Base-by-base conservation (phyloP, 2,329 filamentous ascomycete genomes). In the Plectosphaerella plurivora region DNA sequence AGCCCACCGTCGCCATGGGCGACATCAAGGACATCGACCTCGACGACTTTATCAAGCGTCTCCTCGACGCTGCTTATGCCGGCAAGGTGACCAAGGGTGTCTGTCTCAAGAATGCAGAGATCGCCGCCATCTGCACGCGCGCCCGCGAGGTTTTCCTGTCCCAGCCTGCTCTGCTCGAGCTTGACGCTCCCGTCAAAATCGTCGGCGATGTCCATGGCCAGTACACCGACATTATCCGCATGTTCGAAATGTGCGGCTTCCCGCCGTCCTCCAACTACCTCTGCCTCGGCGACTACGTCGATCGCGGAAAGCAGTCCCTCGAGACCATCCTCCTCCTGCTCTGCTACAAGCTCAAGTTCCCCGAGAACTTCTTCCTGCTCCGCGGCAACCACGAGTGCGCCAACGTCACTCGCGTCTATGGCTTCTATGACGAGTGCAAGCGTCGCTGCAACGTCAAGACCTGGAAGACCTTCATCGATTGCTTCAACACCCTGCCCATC, bases 211-310 rank as follows among this genome's bases (percentile, higher is more conserved):
- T 97, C 14, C 93, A 97, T 67, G 93, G 93, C 49, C 93, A 97
- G 70, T 97, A 96, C 69, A 96, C 91, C 11, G 93, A 97, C 69
- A 75, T 97, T 49, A 95, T 97, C 63, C 86, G 93, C 57, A 90
- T 97, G 82, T 97, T 97, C 65, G 93, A 97, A 70, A 97, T 97
- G 92, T 97, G 93, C 66, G 93, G 93, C 5, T 97, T 97, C 65
- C 93, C 93, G 8, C 93, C 93, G 2, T 87, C 83, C 56, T 84
- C 91, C 39, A 97, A 97, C 74, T 97, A 91, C 66, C 80, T 97
- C 49, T 97, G 97, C 72, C 77, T 97, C 4, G 93, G 93, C 49
- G 93, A 97, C 69, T 97, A 97, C 67, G 93, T 97, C 64, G 93
- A 97, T 68, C 86, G 93, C 51, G 93, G 93, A 61, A 97, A 97